Conservation (phyloP, 768 basidiomycete genomes). For the Amanita polypyramis region DNA sequence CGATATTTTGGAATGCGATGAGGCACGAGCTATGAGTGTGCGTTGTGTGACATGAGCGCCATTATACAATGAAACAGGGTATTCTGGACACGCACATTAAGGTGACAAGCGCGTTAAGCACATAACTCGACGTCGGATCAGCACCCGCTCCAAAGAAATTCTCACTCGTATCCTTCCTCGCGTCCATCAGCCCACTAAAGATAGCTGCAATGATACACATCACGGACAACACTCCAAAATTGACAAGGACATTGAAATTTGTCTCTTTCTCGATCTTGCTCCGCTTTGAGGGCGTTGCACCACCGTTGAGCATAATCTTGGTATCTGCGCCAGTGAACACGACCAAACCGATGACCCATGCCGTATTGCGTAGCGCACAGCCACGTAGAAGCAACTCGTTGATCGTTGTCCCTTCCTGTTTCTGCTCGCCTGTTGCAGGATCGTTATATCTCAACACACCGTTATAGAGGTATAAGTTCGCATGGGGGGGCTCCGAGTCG, state of each 20-base stretch:
- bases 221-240: conserved; percentile 66
- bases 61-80: not conserved
- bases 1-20: conserved; percentile 96
- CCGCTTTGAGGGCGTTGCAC: conserved; percentile 91
- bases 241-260: conserved; percentile 95
- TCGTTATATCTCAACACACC: conserved; percentile 74
- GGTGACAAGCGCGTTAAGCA: conserved; percentile 75
- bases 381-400: conserved; percentile 91
- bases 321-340: conserved; percentile 90
- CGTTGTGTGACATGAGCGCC: conserved; percentile 8
- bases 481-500: conserved; percentile 89
- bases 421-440: conserved; percentile 34
- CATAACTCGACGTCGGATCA: conserved; percentile 47
- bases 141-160: conserved; percentile 61
- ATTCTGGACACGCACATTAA: conserved; percentile 62
- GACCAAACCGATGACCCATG: conserved; percentile 91
- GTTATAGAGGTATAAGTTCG: conserved; percentile 87
- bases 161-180: conserved; percentile 49
- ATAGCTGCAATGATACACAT: conserved; percentile 76
- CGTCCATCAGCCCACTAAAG: conserved; percentile 64
- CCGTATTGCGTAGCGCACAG: conserved; percentile 80
- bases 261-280: conserved; percentile 98
- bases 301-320: conserved; percentile 88
- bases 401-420: conserved; percentile 69
- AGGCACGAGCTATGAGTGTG: conserved; percentile 83